phyloP scores from a whole-genome alignment of 352 stramenopile species.

The Globisporangium emineosum region DNA sequence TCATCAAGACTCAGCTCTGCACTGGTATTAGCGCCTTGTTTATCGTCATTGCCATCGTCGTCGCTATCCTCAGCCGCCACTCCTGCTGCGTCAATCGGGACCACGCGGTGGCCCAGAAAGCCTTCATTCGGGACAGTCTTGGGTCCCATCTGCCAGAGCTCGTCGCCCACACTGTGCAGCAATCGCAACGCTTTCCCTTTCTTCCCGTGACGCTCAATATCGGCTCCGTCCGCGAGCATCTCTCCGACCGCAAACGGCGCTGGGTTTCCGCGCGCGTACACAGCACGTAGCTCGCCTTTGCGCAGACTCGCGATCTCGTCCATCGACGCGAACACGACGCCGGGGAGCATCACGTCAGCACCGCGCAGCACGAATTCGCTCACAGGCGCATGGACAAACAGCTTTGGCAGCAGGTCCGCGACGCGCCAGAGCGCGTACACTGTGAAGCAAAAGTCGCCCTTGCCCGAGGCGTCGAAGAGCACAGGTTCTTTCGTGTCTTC shows the following conservation, averaged over 20 bases:
- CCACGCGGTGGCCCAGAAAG: slow-evolving; percentile 43
- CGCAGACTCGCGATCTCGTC: slow-evolving; percentile 52
- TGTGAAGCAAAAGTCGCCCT: slow-evolving; percentile 41
- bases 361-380: slow-evolving; percentile 79
- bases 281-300: slow-evolving; percentile 63
- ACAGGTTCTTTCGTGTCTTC: slow-evolving; percentile 62
- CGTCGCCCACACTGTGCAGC: slow-evolving; percentile 69
- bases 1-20: slow-evolving; percentile 10
- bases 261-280: slow-evolving; percentile 76
- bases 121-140: slow-evolving; percentile 64
- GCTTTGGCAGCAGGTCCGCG: slow-evolving; percentile 41
- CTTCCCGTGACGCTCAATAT: slow-evolving; percentile 52
- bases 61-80: neutral
- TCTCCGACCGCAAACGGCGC: slow-evolving; percentile 76
- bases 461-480: slow-evolving; percentile 70
- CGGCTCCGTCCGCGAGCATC: slow-evolving; percentile 60
- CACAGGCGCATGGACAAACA: slow-evolving; percentile 75
- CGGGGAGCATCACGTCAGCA: slow-evolving; percentile 82
- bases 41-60: slow-evolving; percentile 11
- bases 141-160: slow-evolving; percentile 72
- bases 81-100: slow-evolving; percentile 22
- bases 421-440: slow-evolving; percentile 72
- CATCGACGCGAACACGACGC: slow-evolving; percentile 57
- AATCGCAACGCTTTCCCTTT: slow-evolving; percentile 70
- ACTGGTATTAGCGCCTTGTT: slow-evolving; percentile 5